Evolutionary conservation across 2,329 filamentous ascomycete genomes (phyloP), one percentile per base, ranked within the genome.

Genomic region (Microdochium trichocladiopsis): DNA sequence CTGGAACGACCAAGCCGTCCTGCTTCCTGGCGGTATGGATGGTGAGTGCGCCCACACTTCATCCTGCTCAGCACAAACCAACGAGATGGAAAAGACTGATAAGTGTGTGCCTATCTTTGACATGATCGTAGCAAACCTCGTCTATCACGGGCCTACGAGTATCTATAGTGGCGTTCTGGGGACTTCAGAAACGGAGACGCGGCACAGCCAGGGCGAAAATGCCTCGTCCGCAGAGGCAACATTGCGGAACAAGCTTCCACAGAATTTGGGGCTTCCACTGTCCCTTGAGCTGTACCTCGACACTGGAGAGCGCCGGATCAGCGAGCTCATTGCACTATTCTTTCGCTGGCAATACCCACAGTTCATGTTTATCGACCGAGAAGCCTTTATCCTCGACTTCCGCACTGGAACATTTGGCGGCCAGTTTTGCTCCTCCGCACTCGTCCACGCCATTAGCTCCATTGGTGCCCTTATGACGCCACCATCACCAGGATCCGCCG

Each of bases 341-440:
- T 58, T 58, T 33, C 51, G 49, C 36, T 58, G 56, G 53, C 56
- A 57, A 18, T 53, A 57, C 24, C 50, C 53, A 16, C 43, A 53
- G 21, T 55, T 47, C 41, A 53, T 57, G 53, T 55, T 58, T 33
- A 53, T 58, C 49, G 55, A 58, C n/a, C 53, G 55, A 24, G 56
- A 58, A 25, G 49, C 51, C 11, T 57, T 58, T 45, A 50, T 58
- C 33, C 51, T 49, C n/a, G 55, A 52, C 23, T 58, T 51, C 31
- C 37, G 48, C 22, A 25, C 41, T 18, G 49, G 50, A 16, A 48
- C 54, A 25, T 45, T 53, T 25, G 37, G 49, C 23, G 50, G 51
- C 16, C 49, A 57, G 45, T 48, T 53, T 23, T 49, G 37, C 47
- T 55, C 55, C 16, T 16, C 37, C 25, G 49, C 50, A 10, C 49